A percentile compares a stretch with the other conserved stretches of the same genome.
Conservation (phyloP, 164 flowering plant genomes). For the Vitis cinerea region DNA sequence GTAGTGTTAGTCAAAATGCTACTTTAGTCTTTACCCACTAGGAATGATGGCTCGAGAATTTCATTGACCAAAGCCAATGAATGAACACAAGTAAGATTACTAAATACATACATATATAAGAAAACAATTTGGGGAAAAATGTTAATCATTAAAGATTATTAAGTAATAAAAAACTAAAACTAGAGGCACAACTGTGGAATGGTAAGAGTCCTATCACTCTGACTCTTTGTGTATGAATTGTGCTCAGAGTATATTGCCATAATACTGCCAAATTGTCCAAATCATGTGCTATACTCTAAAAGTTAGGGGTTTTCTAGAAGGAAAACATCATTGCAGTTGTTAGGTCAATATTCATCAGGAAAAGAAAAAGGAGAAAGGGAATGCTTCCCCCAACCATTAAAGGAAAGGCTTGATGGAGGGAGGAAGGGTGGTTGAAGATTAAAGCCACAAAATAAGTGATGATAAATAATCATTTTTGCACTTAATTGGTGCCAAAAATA, state of each 20-base stretch:
- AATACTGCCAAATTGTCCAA: not conserved
- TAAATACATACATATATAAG: too few species aligned
- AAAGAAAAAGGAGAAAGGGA: not conserved
- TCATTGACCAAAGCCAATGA: too few species aligned
- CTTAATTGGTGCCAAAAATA: too few species aligned
- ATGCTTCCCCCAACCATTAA: not conserved
- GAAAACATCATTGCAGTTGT: not conserved
- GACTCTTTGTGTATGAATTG: too few species aligned
- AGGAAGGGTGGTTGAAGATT: not conserved
- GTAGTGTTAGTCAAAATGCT: too few species aligned
- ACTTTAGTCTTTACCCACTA: too few species aligned
- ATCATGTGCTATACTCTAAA: not conserved
- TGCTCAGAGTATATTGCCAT: not conserved
- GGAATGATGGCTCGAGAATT: too few species aligned
- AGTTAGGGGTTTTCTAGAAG: not conserved
- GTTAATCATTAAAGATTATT: not conserved
- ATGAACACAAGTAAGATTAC: too few species aligned
- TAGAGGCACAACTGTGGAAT: not conserved
- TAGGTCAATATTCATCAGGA: not conserved
- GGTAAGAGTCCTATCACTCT: not conserved
- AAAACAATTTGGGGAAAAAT: too few species aligned
- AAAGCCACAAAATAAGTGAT: not conserved
- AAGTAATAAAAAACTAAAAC: not conserved
- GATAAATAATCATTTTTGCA: too few species aligned
- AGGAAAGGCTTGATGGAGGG: not conserved